Conservation (phyloP, 176 grass and related monocot species). For the Phoenix dactylifera region DNA sequence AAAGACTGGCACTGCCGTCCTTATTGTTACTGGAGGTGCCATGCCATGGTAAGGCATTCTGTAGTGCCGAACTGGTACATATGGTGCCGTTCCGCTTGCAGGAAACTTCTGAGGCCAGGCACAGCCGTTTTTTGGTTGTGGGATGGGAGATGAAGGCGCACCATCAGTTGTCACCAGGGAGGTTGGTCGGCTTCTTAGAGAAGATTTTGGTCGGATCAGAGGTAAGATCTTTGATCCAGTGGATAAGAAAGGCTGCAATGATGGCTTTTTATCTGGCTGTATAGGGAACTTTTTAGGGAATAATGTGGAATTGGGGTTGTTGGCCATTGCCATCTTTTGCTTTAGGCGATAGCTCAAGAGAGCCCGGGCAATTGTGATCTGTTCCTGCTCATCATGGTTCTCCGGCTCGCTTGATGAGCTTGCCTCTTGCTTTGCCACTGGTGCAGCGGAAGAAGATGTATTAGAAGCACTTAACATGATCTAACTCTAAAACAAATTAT, state of each 20-base stretch:
- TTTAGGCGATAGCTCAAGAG: constrained; percentile 82
- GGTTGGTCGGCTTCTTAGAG: constrained; percentile 44
- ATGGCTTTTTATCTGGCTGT: constrained; percentile 46
- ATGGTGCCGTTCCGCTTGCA: constrained; percentile 51
- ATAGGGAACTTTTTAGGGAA: constrained; percentile 95
- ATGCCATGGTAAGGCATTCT: constrained; percentile 66
- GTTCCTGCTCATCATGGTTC: constrained; percentile 90
- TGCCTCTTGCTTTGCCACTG: constrained; percentile 61
- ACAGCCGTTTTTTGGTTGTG: constrained; percentile 22
- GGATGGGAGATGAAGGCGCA: constrained; percentile 13
- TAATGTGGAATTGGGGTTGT: constrained; percentile 65
- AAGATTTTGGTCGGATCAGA: constrained; percentile 66
- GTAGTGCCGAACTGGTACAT: constrained; percentile 69
- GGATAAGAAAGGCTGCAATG: constrained; percentile 44
- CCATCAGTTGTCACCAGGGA: constrained; percentile 35
- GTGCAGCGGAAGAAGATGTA: constrained; percentile 13
- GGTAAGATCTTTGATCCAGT: constrained; percentile 90
- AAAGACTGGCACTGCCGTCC: constrained; percentile 85
- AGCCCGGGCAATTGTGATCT: constrained; percentile 89
- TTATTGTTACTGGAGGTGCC: constrained; percentile 84
- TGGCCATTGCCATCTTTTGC: constrained; percentile 85
- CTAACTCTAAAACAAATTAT: no score
- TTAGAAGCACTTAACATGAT: constrained; percentile 13
- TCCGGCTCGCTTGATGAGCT: constrained; percentile 66
- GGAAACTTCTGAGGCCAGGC: constrained; percentile 60